phyloP scores from a whole-genome alignment of 2,329 filamentous ascomycete genomes.

The Diaporthe velutina region DNA sequence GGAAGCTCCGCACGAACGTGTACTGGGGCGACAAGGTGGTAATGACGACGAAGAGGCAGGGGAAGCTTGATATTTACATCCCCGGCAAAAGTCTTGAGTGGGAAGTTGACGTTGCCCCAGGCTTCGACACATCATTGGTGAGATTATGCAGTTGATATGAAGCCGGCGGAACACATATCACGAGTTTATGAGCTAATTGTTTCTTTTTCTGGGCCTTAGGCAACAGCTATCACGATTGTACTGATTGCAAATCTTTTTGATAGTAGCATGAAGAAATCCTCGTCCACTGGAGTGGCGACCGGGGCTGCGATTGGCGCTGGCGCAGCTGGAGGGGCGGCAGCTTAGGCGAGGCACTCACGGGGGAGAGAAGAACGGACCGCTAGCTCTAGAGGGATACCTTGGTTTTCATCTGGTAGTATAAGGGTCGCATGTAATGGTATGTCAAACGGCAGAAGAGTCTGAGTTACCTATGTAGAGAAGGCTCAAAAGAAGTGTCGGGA shows the following conservation, averaged over 20 bases:
- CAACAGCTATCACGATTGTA: not conserved
- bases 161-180: not conserved
- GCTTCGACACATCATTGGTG: slow-evolving; percentile 25
- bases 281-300: not conserved
- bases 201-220: not conserved
- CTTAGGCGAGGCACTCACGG: not conserved
- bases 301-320: not conserved
- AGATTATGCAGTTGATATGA: not conserved
- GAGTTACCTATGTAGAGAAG: not conserved
- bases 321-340: slow-evolving; percentile 8
- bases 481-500: too few relatives aligned
- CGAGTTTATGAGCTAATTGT: not conserved
- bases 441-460: not conserved
- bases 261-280: not conserved
- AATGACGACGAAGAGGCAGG: slow-evolving; percentile 10
- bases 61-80: not conserved
- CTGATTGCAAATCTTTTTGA: slow-evolving; percentile 6
- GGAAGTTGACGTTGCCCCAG: slow-evolving; percentile 10
- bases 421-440: not conserved
- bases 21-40: slow-evolving; percentile 12
- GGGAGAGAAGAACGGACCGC: not conserved
- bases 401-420: not conserved
- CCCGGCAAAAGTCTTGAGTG: not conserved
- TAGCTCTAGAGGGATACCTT: not conserved
- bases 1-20: slow-evolving; percentile 11